phyloP scores from a whole-genome alignment of 2,329 filamentous ascomycete species.

The Aulographum hederae region DNA sequence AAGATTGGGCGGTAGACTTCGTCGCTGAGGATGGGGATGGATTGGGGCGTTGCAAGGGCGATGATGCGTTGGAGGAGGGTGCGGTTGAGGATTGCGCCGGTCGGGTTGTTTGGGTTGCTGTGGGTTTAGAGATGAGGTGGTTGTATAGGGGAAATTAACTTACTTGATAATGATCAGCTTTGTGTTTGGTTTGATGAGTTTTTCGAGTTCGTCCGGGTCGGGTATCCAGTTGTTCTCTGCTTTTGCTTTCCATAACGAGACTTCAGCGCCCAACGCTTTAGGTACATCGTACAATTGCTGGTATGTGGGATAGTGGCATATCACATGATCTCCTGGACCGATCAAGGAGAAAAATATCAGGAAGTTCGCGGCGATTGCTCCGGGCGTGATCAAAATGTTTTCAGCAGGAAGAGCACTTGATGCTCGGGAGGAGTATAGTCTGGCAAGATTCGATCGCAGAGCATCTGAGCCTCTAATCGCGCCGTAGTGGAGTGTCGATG shows the following conservation, averaged over 20 bases:
- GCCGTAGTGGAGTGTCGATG: slow-evolving; percentile 51
- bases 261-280: slow-evolving; percentile 53
- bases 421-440: slow-evolving; percentile 41
- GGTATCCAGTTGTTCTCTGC: slow-evolving; percentile 48
- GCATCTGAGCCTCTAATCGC: slow-evolving; percentile 48
- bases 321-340: slow-evolving; percentile 59
- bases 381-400: slow-evolving; percentile 58
- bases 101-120: slow-evolving; percentile 72
- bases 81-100: slow-evolving; percentile 49
- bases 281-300: slow-evolving; percentile 70
- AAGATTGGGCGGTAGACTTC: slow-evolving; percentile 77
- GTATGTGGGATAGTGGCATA: slow-evolving; percentile 77
- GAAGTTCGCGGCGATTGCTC: slow-evolving; percentile 74
- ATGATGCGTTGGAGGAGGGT: slow-evolving; percentile 42
- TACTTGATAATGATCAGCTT: slow-evolving; percentile 50
- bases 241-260: slow-evolving; percentile 57
- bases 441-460: slow-evolving; percentile 45
- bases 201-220: slow-evolving; percentile 45
- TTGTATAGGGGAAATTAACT: not conserved
- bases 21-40: slow-evolving; percentile 45
- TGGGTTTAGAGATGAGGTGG: slow-evolving; percentile 7
- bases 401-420: slow-evolving; percentile 31
- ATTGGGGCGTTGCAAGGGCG: slow-evolving; percentile 39
- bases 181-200: slow-evolving; percentile 47
- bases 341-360: slow-evolving; percentile 57